Percentiles rank a stretch among this genome's conserved stretches.
These are phyloP conservation scores for Pseudogymnoascus sp. DNA, from an alignment of 2,329 filamentous ascomycete genomes.

Conservation along the genomic window DNA sequence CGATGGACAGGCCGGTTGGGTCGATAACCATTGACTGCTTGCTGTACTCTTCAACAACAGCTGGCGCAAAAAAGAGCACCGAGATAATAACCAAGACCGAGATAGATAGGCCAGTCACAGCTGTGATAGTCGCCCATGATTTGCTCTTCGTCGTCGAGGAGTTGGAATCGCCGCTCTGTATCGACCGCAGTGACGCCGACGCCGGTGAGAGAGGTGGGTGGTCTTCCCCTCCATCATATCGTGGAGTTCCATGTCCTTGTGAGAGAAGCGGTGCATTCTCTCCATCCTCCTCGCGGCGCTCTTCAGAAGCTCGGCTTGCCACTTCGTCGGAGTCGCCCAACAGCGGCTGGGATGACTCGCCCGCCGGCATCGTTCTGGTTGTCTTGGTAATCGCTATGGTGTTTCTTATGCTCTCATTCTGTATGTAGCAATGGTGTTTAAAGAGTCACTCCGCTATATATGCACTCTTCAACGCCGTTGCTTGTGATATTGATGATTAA, in stretches of 20 bases:
- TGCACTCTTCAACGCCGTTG: neutral
- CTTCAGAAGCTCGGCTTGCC: neutral
- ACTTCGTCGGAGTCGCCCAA: slow-evolving; percentile 1
- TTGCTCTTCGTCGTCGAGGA: slow-evolving; percentile 32
- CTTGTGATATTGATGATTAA: neutral
- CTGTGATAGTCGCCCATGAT: slow-evolving; percentile 73
- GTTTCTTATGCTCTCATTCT: slow-evolving; percentile 2
- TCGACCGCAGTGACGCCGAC: slow-evolving; percentile 29
- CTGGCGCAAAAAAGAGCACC: slow-evolving; percentile 73
- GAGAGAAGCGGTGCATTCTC: neutral
- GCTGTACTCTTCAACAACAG: slow-evolving; percentile 76
- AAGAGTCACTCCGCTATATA: neutral
- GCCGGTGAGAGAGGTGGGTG: slow-evolving; percentile 25
- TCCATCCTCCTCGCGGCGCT: neutral
- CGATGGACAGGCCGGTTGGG: slow-evolving; percentile 76
- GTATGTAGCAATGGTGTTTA: neutral
- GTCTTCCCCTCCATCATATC: slow-evolving; percentile 26
- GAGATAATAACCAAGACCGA: slow-evolving; percentile 62
- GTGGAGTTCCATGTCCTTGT: neutral
- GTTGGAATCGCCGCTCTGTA: slow-evolving; percentile 25
- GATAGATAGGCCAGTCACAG: slow-evolving; percentile 58
- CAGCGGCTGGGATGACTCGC: neutral
- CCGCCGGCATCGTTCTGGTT: neutral
- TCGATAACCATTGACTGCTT: slow-evolving; percentile 75
- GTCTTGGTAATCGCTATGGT: neutral